A percentile compares a stretch with the other conserved stretches of the same genome.
Evolutionary conservation across 2,329 filamentous ascomycete species (phyloP).

Genomic region (Penicillium sp.): DNA sequence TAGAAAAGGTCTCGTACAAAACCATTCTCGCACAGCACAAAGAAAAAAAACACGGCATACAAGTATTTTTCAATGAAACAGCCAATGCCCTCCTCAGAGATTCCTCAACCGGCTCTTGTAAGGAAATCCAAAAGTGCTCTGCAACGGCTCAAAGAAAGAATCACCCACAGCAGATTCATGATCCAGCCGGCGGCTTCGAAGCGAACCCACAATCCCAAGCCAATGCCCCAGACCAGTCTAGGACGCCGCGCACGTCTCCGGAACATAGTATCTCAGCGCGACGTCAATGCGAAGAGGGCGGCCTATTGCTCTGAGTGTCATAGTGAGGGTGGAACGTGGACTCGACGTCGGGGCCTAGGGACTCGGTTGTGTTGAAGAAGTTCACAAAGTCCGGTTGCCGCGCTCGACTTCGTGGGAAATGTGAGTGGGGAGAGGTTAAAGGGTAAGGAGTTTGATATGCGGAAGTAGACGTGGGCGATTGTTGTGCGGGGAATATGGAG

Average conservation of each 20-base stretch:
- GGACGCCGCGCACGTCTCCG: constrained; percentile 62
- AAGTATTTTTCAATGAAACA: constrained; percentile 48
- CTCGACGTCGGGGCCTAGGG: constrained; percentile 56
- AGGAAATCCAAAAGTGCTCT: no score
- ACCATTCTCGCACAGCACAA: constrained; percentile 47
- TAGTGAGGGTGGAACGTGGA: constrained; percentile 65
- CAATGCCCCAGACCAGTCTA: constrained; percentile 56
- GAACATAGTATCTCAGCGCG: constrained; percentile 54
- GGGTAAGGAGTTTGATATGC: no score
- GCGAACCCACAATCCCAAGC: no score
- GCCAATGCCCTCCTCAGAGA: constrained; percentile 32
- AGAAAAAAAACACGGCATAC: constrained; percentile 40
- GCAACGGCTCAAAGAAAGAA: no score
- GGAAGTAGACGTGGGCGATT: no score
- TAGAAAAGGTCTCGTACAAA: constrained; percentile 57
- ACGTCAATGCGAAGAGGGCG: constrained; percentile 50
- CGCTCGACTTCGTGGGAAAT: constrained; percentile 47
- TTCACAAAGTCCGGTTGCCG: constrained; percentile 68
- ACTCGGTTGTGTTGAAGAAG: constrained; percentile 61
- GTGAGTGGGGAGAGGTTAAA: no score
- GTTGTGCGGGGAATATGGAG: no score
- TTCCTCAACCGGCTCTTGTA: constrained; percentile 34
- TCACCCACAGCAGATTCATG: no score
- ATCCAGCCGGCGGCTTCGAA: no score
- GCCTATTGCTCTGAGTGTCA: constrained; percentile 67